Evolutionary conservation across 352 stramenopile species (phyloP).

Genomic region (Hyaloperonospora brassicae): DNA sequence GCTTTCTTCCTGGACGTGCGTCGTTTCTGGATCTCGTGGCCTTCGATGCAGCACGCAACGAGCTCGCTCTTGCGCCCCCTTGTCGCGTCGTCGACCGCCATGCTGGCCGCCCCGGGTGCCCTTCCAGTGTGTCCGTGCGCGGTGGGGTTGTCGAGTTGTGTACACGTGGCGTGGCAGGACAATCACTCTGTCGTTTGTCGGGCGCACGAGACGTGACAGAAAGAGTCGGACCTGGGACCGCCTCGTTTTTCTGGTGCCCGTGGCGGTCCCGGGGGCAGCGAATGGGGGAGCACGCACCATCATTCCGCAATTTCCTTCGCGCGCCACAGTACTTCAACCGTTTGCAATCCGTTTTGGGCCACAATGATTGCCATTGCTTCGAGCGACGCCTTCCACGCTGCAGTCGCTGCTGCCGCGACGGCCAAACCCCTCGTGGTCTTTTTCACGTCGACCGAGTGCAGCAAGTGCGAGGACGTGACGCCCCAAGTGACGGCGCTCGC

Average conservation of each 20-base stretch:
- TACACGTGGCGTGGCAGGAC: constrained; percentile 6
- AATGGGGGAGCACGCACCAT: neutral
- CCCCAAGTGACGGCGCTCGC: constrained; percentile 44
- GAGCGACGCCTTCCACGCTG: constrained; percentile 35
- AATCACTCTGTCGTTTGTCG: constrained; percentile 4
- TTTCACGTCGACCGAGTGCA: constrained; percentile 62
- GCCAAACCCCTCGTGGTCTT: constrained; percentile 37
- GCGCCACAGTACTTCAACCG: constrained; percentile 6
- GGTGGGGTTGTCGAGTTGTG: neutral
- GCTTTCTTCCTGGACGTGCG: constrained; percentile 60
- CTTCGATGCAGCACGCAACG: constrained; percentile 42
- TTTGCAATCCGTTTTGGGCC: neutral
- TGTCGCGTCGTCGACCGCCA: constrained; percentile 10
- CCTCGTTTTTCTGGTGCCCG: no score
- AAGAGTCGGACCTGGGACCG: constrained; percentile 4
- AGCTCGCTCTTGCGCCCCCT: constrained; percentile 16
- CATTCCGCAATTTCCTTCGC: constrained; percentile 29
- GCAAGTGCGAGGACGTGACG: constrained; percentile 54
- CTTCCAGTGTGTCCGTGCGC: no score
- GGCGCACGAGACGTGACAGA: neutral
- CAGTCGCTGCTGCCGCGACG: constrained; percentile 20
- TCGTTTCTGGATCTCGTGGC: constrained; percentile 60
- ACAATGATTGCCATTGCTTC: constrained; percentile 33
- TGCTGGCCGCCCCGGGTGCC: neutral
- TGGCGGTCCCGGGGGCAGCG: neutral